Base-by-base conservation (phyloP, 768 basidiomycete species). In the Leccinum boreale region DNA sequence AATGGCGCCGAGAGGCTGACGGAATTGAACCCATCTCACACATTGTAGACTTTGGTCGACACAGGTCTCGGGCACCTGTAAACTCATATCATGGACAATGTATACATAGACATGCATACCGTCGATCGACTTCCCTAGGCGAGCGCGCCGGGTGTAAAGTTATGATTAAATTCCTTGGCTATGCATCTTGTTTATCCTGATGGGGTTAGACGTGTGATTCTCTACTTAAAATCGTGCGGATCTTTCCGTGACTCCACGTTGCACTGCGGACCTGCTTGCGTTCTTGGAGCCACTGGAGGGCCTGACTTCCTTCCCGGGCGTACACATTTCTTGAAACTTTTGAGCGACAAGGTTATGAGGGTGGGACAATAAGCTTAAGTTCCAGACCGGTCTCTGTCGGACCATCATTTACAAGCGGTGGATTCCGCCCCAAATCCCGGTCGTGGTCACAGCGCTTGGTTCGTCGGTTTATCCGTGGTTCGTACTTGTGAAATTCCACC, bases 31-130 rank as follows among this genome's bases (percentile, higher is more conserved):
- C 24, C 8, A 23, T 28, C 10, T 19, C 42, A 39, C 17, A 36
- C 12, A 5, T 9, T 29, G 10, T 17, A 63, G 61, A 1, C 3
- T 9, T 9, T 64, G 14, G 19, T 62, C 39, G 4, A 24, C 12
- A 39, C 1, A 1, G 9, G 52, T 23, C 3, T n/a, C 11, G 0
- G 0, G 0, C 5, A 2, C 2, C 1, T 11, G 24, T 50, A 28
- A 19, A 35, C 19, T 35, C 17, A 14, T n/a, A 17, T n/a, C 6
- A 17, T 36, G 17, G 17, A 15, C 17, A n/a, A 39, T n/a, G n/a
- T 9, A n/a, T 4, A 36, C 33, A 35, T 15, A 5, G 0, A 39
- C 17, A n/a, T 35, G 2, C 17, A 39, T 39, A 10, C 39, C n/a
- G 17, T n/a, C 9, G 17, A n/a, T n/a, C 6, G 17, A 36, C 3